Evolutionary conservation across 148 eudicot genomes (phyloP).

Genomic region (Tetragonia tetragonoides): DNA sequence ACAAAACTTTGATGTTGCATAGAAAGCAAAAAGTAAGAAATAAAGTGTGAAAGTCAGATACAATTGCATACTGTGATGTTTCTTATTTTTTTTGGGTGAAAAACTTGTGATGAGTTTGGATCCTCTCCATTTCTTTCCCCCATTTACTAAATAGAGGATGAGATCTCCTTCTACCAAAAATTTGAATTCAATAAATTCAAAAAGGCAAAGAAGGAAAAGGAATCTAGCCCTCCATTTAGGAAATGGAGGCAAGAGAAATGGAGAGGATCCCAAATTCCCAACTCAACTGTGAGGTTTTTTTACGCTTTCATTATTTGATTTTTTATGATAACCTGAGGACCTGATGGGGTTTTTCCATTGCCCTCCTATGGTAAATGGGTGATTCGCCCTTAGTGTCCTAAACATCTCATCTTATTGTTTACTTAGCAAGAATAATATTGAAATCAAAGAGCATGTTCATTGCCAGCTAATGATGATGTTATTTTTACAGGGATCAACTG

Average conservation of each 20-base stretch:
- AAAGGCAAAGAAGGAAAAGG: no score
- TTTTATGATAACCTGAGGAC: background rate
- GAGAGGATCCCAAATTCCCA: no score
- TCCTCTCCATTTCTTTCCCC: no score
- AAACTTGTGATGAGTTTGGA: no score
- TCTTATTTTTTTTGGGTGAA: background rate
- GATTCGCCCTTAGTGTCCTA: background rate
- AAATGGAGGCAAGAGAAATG: background rate
- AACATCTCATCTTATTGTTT: background rate
- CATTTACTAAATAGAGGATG: no score
- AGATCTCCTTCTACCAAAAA: background rate
- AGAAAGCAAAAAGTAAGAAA: no score
- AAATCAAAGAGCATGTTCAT: background rate
- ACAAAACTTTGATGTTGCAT: background rate
- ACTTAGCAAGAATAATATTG: background rate
- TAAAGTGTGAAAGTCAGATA: background rate
- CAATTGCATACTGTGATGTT: slow-evolving; percentile 2
- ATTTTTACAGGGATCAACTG: slow-evolving; percentile 32
- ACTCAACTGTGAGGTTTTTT: background rate
- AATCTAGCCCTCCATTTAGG: no score
- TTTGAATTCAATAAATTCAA: no score
- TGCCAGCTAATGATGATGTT: slow-evolving; percentile 14
- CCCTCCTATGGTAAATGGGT: background rate
- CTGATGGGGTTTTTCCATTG: background rate
- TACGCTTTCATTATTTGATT: background rate